These are phyloP conservation scores for Orbilia quercus DNA, from an alignment of 2,329 filamentous ascomycete genomes.

Conservation along the genomic window DNA sequence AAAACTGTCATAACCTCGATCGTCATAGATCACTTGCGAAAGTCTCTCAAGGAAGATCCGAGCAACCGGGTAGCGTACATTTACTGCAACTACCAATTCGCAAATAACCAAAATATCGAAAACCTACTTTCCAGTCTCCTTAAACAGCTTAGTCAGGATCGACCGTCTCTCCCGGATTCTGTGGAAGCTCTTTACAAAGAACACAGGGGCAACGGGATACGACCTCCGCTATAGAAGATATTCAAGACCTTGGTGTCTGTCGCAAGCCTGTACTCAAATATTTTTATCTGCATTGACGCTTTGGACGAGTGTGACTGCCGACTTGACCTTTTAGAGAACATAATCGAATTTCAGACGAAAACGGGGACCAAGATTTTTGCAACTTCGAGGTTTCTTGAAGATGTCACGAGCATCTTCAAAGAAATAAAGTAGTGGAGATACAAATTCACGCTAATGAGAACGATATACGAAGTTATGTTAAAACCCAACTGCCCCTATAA, in stretches of 20 bases:
- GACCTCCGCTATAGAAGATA: slow-evolving; percentile 6
- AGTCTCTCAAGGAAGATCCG: not conserved
- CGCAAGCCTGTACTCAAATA: not conserved
- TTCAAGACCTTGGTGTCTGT: not conserved
- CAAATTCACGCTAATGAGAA: not conserved
- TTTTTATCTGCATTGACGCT: slow-evolving; percentile 22
- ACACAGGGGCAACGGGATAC: not conserved
- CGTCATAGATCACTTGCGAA: slow-evolving; percentile 8
- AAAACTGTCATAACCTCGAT: slow-evolving; percentile 21
- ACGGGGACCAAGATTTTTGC: slow-evolving; percentile 1
- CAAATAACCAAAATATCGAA: slow-evolving; percentile 62
- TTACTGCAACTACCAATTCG: slow-evolving; percentile 62
- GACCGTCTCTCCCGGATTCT: slow-evolving; percentile 58
- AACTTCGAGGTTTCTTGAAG: slow-evolving; percentile 2
- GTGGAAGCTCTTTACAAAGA: slow-evolving; percentile 57
- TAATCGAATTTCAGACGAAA: not conserved
- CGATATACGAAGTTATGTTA: not conserved
- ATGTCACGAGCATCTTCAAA: not conserved
- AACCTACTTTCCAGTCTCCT: slow-evolving; percentile 62
- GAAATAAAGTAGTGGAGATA: not conserved
- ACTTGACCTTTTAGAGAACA: not conserved
- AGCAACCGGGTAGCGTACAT: slow-evolving; percentile 17
- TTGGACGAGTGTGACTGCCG: slow-evolving; percentile 27
- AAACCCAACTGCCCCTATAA: not conserved
- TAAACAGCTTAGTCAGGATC: slow-evolving; percentile 62